These are phyloP conservation scores for Chenopodium quinoa DNA, from an alignment of 148 eudicot species.

Conservation along the genomic window DNA sequence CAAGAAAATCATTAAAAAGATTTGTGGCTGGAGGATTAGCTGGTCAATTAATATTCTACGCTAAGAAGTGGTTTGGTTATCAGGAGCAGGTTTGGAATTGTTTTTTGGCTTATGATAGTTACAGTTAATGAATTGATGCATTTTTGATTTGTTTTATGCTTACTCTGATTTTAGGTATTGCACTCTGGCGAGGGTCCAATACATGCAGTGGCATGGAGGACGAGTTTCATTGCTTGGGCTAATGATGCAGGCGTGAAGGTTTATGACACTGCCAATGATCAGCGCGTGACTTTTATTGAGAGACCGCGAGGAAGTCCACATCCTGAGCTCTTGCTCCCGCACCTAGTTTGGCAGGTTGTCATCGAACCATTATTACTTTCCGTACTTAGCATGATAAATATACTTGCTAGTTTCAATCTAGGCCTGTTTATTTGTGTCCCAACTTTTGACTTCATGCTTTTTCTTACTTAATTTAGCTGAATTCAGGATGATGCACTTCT, in stretches of 20 bases:
- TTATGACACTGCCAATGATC: slow-evolving; percentile 83
- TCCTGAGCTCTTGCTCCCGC: slow-evolving; percentile 91
- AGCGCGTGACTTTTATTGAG: slow-evolving; percentile 84
- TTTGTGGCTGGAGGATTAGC: slow-evolving; percentile 98
- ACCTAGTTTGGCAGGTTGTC: slow-evolving; percentile 95
- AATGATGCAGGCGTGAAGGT: slow-evolving; percentile 95
- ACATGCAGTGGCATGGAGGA: slow-evolving; percentile 92
- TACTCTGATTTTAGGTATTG: slow-evolving; percentile 52
- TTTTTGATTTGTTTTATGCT: neutral
- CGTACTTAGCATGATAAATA: neutral
- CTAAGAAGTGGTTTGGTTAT: slow-evolving; percentile 88
- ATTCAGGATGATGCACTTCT: slow-evolving; percentile 82
- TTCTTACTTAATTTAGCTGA: slow-evolving; percentile 26
- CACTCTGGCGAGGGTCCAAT: slow-evolving; percentile 99
- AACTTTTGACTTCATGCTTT: slow-evolving; percentile 28
- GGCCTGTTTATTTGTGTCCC: slow-evolving; percentile 3
- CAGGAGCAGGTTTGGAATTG: slow-evolving; percentile 71
- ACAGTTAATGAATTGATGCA: neutral
- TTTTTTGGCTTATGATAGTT: slow-evolving; percentile 11
- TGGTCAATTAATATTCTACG: slow-evolving; percentile 70
- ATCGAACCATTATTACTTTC: neutral
- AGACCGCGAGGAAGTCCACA: slow-evolving; percentile 94
- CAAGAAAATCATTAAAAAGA: slow-evolving; percentile 68
- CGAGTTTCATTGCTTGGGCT: slow-evolving; percentile 91
- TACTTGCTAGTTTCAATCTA: neutral